Percentiles rank a stretch among this genome's conserved stretches.
Evolutionary conservation across 352 stramenopile species (phyloP).

Genomic region (Phytophthora pinifolia): DNA sequence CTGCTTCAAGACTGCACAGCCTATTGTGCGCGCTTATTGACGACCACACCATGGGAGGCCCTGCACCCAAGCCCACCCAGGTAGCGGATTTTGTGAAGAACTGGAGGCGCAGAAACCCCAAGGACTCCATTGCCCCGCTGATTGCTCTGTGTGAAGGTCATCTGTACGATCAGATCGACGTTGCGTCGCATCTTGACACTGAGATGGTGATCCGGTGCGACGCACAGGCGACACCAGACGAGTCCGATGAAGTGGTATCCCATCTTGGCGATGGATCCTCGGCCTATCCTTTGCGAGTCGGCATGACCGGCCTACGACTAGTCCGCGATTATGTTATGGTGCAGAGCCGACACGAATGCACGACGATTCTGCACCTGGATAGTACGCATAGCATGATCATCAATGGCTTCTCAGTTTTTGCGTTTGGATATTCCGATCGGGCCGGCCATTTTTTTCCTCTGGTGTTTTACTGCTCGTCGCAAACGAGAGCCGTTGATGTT

Average conservation of each 20-base stretch:
- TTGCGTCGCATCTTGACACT: background rate
- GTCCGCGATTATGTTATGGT: background rate
- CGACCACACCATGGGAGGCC: background rate
- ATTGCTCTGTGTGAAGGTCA: conserved; percentile 2
- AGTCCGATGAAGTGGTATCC: background rate
- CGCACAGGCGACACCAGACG: background rate
- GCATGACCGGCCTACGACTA: background rate
- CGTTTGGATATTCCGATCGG: conserved; percentile 5
- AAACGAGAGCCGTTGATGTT: conserved; percentile 6
- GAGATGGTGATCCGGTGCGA: conserved; percentile 7
- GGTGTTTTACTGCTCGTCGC: background rate
- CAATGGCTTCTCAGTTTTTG: conserved; percentile 1
- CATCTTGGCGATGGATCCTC: background rate
- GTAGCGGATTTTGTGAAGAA: conserved; percentile 9
- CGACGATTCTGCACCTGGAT: conserved; percentile 4
- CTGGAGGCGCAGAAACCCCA: conserved; percentile 2
- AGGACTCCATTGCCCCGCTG: background rate
- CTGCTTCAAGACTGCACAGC: background rate
- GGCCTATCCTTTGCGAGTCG: conserved; percentile 2
- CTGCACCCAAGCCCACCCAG: background rate
- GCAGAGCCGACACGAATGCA: background rate
- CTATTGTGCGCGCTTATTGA: background rate
- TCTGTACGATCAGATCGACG: background rate
- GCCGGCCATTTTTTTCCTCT: background rate
- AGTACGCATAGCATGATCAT: conserved; percentile 7